Evolutionary conservation across 768 basidiomycete genomes (phyloP), one percentile per base, ranked within the genome.

Genomic region (Floccularia luteovirens): DNA sequence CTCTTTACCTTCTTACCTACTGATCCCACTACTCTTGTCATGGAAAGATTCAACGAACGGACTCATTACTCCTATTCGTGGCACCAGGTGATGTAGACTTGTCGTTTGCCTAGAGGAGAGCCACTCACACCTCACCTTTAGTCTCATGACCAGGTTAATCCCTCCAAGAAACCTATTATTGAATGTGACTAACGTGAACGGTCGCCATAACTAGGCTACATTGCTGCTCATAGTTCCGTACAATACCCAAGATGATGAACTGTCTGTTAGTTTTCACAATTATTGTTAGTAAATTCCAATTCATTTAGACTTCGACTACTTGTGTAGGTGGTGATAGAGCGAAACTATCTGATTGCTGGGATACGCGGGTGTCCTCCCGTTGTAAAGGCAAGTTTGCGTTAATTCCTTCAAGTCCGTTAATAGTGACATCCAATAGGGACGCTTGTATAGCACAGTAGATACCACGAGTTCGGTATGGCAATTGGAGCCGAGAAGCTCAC

Each of bases 101-200:
- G 4, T 23, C 31, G 36, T 38, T 37, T 10, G 22, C 31, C 2
- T 7, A 19, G n/a, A 11, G 8, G 13, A 24, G 40, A 23, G 44
- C 41, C 45, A 24, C 6, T 17, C 20, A 19, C 32, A 8, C 7
- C n/a, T 19, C 20, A 17, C 54, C 45, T 52, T 44, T 48, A 90
- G 87, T 88, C 87, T 46, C 87, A 90, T 72, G 87, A 90, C 71
- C 87, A 90, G 77, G 87, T 80, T 66, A 51, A 39, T 37, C 39
- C 32, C 30, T 55, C 45, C 39, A 37, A 38, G 41, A 32, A 22
- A 28, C n/a, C 39, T 32, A 31, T 33, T 51, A 43, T 36, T 32
- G 12, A 33, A 14, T 41, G 31, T 31, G 44, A n/a, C n/a, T n/a
- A n/a, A 27, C 38, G 36, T 37, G 10, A 14, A 46, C 43, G 44